Base-by-base conservation (phyloP, 176 grass and related monocot genomes). In the Carex kokanica region DNA sequence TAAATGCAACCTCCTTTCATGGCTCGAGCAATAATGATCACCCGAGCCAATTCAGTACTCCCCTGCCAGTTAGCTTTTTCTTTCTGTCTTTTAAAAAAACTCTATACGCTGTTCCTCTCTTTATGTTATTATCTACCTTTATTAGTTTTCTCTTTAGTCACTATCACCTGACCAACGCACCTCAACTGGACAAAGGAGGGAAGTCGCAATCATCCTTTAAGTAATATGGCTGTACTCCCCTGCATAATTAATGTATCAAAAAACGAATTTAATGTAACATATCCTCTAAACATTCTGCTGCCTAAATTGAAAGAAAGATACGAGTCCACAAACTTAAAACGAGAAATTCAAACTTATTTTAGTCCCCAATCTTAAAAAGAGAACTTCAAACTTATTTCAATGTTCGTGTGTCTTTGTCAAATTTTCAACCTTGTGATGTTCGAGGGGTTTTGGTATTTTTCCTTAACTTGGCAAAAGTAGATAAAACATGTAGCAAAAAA, bases 131-230 rank as follows among this genome's bases (percentile, higher is more conserved):
- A 82, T 64, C 36, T 82, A 51, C 59, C 58, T 64, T 73, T 52
- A 80, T 58, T 84, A 84, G 77, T 86, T 55, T 88, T 57, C 83
- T 61, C 62, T 56, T 10, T 51, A 66, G 47, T 67, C 54, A 77
- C 49, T 24, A 55, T 27, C 23, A 17, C 20, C 36, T 5, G 4
- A 38, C 4, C 36, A 38, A 4, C 14, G 40, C 78, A 81, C 63
- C 41, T 82, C 61, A 82, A 82, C 67, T 79, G 84, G 61, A 87
- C 24, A 93, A 91, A 74, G 91, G 91, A 70, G 94, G 89, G 81
- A 93, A 97, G 74, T 91, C 87, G 8, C 82, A 85, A 63, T 97
- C 91, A 66, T 90, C 88, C 68, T 85, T 90, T 43, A 88, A 74
- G 63, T 86, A 86, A 83, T 89, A 88, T 38, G 85, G 74, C 59